Percentiles rank a stretch among this genome's conserved stretches.
phyloP scores from a whole-genome alignment of 73 alveolate genomes.

The Loxodes magnus region DNA sequence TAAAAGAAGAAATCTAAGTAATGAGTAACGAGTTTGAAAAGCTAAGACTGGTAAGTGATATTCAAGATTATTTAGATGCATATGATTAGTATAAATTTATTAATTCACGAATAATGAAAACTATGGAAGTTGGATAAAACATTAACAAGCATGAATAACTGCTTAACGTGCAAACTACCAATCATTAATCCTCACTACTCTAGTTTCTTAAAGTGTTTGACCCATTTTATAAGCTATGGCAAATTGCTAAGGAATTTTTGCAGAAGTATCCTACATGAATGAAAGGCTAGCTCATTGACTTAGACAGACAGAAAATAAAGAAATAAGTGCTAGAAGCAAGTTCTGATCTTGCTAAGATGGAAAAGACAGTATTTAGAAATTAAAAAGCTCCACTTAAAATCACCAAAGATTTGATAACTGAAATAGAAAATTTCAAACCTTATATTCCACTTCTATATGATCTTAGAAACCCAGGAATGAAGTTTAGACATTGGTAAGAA shows the following conservation, averaged over 20 bases:
- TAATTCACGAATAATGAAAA: too few species aligned
- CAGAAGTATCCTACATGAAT: slow-evolving; percentile 27
- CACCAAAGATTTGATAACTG: slow-evolving; percentile 22
- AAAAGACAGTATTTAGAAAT: slow-evolving; percentile 51
- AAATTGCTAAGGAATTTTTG: slow-evolving; percentile 22
- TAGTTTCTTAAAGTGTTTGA: slow-evolving; percentile 35
- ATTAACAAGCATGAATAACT: slow-evolving; percentile 52
- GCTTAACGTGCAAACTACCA: slow-evolving; percentile 35
- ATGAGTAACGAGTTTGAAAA: slow-evolving; percentile 22
- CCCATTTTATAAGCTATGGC: slow-evolving; percentile 44
- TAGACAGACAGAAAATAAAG: slow-evolving; percentile 33
- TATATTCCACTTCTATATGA: slow-evolving; percentile 30
- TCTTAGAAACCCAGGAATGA: slow-evolving; percentile 33
- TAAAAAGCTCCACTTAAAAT: slow-evolving; percentile 27
- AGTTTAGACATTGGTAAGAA: slow-evolving; percentile 38
- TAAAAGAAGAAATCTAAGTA: slow-evolving; percentile 19
- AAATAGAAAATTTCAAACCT: slow-evolving; percentile 58
- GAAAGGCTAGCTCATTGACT: slow-evolving; percentile 25
- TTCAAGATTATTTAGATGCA: too few species aligned
- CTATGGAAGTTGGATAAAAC: slow-evolving; percentile 40
- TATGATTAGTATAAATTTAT: too few species aligned
- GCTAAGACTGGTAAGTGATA: slow-evolving; percentile 41
- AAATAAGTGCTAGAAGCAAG: slow-evolving; percentile 47
- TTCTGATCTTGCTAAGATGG: slow-evolving; percentile 42
- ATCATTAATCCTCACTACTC: slow-evolving; percentile 40